Evolutionary conservation across 108 stramenopile species (phyloP), one percentile per base, ranked within the genome.

Genomic region (Stephanodiscus minutulus): DNA sequence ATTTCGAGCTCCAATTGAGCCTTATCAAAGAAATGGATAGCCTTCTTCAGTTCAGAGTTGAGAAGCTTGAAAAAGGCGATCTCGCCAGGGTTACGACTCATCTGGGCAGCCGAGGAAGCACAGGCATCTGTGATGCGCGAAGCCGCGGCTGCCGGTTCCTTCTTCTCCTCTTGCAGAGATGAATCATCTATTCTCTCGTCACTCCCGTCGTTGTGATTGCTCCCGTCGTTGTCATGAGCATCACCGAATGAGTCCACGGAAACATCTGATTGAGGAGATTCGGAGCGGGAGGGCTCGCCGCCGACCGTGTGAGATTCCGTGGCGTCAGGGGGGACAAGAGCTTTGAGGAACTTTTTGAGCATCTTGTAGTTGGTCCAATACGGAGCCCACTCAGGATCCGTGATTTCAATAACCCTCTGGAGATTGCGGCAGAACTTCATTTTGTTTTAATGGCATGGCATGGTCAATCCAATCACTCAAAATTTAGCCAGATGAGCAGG

Each of bases 341-440:
- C 91, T 69, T 98, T 98, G 53, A 96, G 88, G 29, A 91, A 82
- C 70, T 95, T 95, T 90, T 92, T 94, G 29, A 94, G 87, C 89
- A 89, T 90, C 65, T 94, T 94, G 77, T 94, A 94, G 64, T 94
- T 90, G 25, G 86, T 85, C 91, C 90, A 94, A 67, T 87, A 94
- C 0, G 93, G 93, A 20, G 89, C 83, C 90, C 90, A 94, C 83
- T 88, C 88, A 28, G 90, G 90, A 61, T 94, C 89, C 2, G 92
- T 91, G 27, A 91, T 85, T 48, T 94, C 90, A n/a, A 91, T 86
- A 0, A 94, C 87, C 29, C 86, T 72, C 65, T 91, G 90, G 7
- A 94, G 81, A 67, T 91, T 91, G 73, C 89, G 89, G 83, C 92
- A 93, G 78, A 93, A 93, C 79, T 93, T 93, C 92, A 93, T 93